Evolutionary conservation across 108 stramenopile species (phyloP).

Genomic region (Skeletonema grethae): DNA sequence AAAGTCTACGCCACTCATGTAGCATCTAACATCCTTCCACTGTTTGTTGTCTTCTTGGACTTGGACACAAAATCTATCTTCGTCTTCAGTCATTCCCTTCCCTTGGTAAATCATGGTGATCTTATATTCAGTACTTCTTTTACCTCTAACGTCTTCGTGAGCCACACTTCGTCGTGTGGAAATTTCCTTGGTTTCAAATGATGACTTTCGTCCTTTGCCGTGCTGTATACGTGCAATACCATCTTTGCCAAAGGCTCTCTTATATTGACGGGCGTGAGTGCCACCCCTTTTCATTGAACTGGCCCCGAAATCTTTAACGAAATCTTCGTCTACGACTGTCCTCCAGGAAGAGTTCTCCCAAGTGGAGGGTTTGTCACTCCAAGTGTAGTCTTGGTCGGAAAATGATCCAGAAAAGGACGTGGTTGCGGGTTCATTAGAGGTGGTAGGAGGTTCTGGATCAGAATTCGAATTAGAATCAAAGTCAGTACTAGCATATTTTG

Average conservation of each 20-base stretch:
- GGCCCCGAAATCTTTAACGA: not conserved
- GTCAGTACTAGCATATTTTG: not conserved
- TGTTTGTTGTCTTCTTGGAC: conserved; percentile 11
- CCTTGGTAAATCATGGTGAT: conserved; percentile 29
- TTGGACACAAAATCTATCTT: conserved; percentile 42
- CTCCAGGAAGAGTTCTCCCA: conserved; percentile 6
- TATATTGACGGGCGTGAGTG: not conserved
- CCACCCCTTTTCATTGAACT: conserved; percentile 13
- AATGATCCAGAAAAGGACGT: not conserved
- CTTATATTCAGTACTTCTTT: conserved; percentile 10
- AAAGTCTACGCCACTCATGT: conserved; percentile 22
- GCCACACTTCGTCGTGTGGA: too few relatives aligned
- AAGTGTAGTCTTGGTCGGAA: not conserved
- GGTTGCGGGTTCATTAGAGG: not conserved
- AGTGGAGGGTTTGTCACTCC: not conserved
- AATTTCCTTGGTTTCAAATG: conserved; percentile 6
- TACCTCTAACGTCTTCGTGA: not conserved
- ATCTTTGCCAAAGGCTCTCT: not conserved
- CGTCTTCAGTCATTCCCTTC: conserved; percentile 26
- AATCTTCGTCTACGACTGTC: conserved; percentile 17
- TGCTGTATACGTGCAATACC: conserved; percentile 29
- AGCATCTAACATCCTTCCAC: conserved; percentile 29
- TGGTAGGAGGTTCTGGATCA: not conserved
- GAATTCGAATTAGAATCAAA: not conserved
- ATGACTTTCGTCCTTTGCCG: conserved; percentile 21